Evolutionary conservation across 140 eudicot genomes (phyloP).

Genomic region (Senecio squalidus): DNA sequence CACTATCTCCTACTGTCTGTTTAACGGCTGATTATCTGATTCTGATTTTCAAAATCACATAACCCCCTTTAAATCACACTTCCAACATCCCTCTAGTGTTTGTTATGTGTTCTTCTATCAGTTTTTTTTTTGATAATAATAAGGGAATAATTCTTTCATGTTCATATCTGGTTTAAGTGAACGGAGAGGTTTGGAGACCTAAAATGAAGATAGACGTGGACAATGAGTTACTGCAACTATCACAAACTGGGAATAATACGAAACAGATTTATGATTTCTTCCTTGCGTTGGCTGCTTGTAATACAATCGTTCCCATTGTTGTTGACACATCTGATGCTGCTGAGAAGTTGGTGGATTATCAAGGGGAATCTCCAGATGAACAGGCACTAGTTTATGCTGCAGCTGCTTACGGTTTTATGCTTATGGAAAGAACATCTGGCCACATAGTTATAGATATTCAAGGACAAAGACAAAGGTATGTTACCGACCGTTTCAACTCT

Average conservation of each 20-base stretch:
- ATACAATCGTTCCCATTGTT: slow-evolving; percentile 89
- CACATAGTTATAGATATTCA: slow-evolving; percentile 90
- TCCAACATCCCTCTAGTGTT: too few relatives aligned
- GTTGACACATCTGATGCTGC: slow-evolving; percentile 53
- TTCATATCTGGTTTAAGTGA: slow-evolving; percentile 41
- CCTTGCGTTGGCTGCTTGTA: slow-evolving; percentile 95
- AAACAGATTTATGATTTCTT: slow-evolving; percentile 60
- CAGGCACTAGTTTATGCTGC: slow-evolving; percentile 97
- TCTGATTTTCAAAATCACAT: too few relatives aligned
- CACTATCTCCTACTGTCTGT: too few relatives aligned
- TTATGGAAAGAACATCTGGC: slow-evolving; percentile 89
- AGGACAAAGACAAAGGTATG: slow-evolving; percentile 85
- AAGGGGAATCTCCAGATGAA: slow-evolving; percentile 98
- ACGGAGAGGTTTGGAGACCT: slow-evolving; percentile 71
- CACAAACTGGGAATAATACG: slow-evolving; percentile 38
- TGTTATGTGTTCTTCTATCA: slow-evolving; percentile 1
- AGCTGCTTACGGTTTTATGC: slow-evolving; percentile 93
- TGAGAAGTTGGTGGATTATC: slow-evolving; percentile 76
- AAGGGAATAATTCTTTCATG: slow-evolving; percentile 9
- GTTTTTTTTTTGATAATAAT: slow-evolving; percentile 6
- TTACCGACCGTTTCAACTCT: slow-evolving; percentile 5
- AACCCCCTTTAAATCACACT: too few relatives aligned
- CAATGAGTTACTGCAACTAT: slow-evolving; percentile 44
- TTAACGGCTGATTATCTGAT: too few relatives aligned
- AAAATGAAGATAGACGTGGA: slow-evolving; percentile 79